These are phyloP conservation scores for Tritrichomonas musculus DNA, from an alignment of 208 protist species.

Conservation along the genomic window DNA sequence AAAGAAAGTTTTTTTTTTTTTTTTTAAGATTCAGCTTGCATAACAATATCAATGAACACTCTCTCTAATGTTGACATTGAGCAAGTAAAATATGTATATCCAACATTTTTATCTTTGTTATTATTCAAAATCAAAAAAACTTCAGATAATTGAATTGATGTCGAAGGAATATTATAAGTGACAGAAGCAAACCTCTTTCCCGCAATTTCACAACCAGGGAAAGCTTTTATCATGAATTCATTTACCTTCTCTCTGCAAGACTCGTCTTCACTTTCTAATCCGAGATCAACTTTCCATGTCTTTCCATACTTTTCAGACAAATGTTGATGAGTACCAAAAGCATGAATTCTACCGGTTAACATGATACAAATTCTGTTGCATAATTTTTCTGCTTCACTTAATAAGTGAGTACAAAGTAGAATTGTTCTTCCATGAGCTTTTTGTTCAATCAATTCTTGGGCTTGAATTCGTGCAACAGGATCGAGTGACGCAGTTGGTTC, in stretches of 20 bases:
- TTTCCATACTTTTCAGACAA: background rate
- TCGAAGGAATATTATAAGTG: background rate
- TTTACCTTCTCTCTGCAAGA: background rate
- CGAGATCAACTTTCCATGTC: background rate
- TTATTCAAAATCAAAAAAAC: background rate
- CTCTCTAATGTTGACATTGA: background rate
- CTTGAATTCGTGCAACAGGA: background rate
- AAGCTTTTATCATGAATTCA: background rate
- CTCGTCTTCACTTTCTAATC: background rate
- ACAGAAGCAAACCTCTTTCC: background rate
- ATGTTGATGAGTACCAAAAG: background rate
- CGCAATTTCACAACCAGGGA: background rate
- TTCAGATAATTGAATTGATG: background rate
- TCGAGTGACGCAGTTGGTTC: background rate
- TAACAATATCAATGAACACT: conserved; percentile 7
- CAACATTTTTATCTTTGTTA: background rate
- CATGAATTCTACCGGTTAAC: background rate
- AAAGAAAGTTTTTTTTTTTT: too few relatives aligned
- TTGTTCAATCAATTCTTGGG: background rate
- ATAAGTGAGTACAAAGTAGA: background rate
- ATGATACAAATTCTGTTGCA: conserved; percentile 16
- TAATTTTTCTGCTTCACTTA: background rate
- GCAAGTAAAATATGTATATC: background rate
- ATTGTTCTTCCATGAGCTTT: background rate
- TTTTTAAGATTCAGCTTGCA: background rate